Percentiles rank a stretch among this genome's conserved stretches.
Conservation (phyloP, 2,329 filamentous ascomycete species). For the Botryotinia globosa region DNA sequence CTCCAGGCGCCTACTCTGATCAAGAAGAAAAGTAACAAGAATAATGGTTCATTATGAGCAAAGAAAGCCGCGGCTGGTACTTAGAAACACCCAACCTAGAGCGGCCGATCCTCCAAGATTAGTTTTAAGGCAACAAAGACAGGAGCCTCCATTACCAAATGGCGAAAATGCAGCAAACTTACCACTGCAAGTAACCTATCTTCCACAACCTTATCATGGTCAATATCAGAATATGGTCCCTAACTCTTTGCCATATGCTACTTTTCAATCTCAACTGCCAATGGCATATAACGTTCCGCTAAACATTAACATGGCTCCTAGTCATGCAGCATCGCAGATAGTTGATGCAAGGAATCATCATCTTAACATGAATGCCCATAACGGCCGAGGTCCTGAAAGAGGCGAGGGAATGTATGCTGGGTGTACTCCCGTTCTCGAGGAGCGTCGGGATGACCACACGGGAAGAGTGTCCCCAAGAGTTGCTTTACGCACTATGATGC, state of each 20-base stretch:
- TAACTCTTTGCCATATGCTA: background rate
- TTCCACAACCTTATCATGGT: slow-evolving; percentile 5
- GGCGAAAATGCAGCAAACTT: slow-evolving; percentile 1
- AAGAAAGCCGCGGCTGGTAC: slow-evolving; percentile 16
- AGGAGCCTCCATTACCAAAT: background rate
- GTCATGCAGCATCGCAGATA: slow-evolving; percentile 2
- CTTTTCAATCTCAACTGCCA: background rate
- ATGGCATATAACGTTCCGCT: slow-evolving; percentile 11
- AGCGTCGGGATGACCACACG: background rate
- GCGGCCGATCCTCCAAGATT: background rate
- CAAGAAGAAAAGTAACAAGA: background rate
- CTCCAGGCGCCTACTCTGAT: background rate
- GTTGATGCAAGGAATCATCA: background rate
- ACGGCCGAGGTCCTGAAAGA: background rate
- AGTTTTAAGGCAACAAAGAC: background rate
- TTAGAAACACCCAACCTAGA: slow-evolving; percentile 4
- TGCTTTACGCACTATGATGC: slow-evolving; percentile 15
- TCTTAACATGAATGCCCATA: background rate
- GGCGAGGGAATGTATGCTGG: background rate
- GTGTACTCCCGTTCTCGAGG: background rate
- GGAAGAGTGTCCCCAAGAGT: slow-evolving; percentile 5
- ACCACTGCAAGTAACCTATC: slow-evolving; percentile 8
- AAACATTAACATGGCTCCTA: slow-evolving; percentile 1
- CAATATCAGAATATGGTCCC: background rate
- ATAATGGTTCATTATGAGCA: slow-evolving; percentile 19